Conservation (phyloP, 495 filamentous ascomycete species). For the Neohortaea acidophila region DNA sequence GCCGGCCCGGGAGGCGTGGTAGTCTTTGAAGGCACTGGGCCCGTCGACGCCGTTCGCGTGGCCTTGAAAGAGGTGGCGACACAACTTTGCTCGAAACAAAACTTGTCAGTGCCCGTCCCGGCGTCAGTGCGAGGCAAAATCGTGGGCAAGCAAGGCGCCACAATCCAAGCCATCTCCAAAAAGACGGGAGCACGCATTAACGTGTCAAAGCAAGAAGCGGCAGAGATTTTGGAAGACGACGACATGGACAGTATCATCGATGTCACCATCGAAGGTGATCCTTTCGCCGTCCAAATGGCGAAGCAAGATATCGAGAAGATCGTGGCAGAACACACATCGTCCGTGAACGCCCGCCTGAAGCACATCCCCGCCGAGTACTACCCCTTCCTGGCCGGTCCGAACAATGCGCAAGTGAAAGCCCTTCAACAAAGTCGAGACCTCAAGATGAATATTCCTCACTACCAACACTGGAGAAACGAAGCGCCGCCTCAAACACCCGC, state of each 20-base stretch:
- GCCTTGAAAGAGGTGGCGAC: conserved; percentile 73
- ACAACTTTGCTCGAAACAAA: conserved; percentile 73
- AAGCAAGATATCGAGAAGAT: conserved; percentile 68
- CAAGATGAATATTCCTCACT: conserved; percentile 63
- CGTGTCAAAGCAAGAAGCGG: conserved; percentile 61
- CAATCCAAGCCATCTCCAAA: conserved; percentile 71
- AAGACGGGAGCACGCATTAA: conserved; percentile 76
- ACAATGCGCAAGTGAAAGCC: conserved; percentile 45
- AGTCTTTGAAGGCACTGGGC: conserved; percentile 68
- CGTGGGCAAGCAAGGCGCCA: conserved; percentile 82
- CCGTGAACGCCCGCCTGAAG: conserved; percentile 59
- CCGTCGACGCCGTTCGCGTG: conserved; percentile 58
- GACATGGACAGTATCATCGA: conserved; percentile 75
- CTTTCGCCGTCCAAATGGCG: conserved; percentile 66
- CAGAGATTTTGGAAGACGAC: conserved; percentile 34
- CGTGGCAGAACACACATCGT: conserved; percentile 68
- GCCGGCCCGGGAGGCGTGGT: conserved; percentile 45
- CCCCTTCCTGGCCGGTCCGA: conserved; percentile 80
- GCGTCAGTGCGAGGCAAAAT: conserved; percentile 67
- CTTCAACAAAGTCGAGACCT: conserved; percentile 59
- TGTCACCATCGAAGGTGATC: conserved; percentile 78
- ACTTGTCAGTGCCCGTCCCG: conserved; percentile 61
- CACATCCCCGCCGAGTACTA: conserved; percentile 83
- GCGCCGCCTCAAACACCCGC: conserved; percentile 51
- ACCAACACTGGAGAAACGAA: conserved; percentile 55